Base-by-base conservation (phyloP, 495 filamentous ascomycete genomes). In the Penicillium waksmanii region DNA sequence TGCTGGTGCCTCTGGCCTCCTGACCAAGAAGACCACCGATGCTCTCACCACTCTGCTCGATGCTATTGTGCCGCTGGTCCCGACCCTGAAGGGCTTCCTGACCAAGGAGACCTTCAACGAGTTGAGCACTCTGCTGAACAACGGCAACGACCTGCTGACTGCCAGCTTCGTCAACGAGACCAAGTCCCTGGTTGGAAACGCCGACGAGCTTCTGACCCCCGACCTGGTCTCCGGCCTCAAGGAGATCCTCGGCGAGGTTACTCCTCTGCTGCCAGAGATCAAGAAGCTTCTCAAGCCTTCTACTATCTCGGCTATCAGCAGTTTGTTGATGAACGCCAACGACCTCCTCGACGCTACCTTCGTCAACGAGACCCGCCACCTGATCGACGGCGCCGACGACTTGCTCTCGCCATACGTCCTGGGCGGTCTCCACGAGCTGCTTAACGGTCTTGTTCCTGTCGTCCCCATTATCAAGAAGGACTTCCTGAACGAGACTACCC, bases 341-440 rank as follows among this genome's bases (percentile, higher is more conserved):
- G 62, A 67, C 17, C 71, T 81, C 4, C 51, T 81, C 15, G 78
- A 77, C 6, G 62, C 69, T 13, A 47, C 52, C 13, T 65, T 69
- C 33, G 74, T 81, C 55, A 77, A 80, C 38, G 65, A 76, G 51
- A 80, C 78, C 38, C 66, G 70, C 51, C 58, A 58, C 33, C 73
- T 53, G 43, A 72, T 81, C 49, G 62, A 65, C 5, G 77, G 77
- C 25, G 77, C 78, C 15, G 70, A 76, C 57, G 68, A 73, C 21
- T 70, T 81, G 10, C 56, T 81, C 4, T 74, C 75, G 2, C 67
- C 67, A 9, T 61, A 60, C 56, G 60, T 69, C 17, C 36, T 69
- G 10, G 54, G 56, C 18, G 67, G 67, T 55, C 67, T 69, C 9
- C 53, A 56, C 35, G 71, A 76, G 2, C 65, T 80, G 4, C 66